A percentile compares a stretch with the other conserved stretches of the same genome.
phyloP scores from a whole-genome alignment of 352 stramenopile genomes.

The Phytophthora sp. region DNA sequence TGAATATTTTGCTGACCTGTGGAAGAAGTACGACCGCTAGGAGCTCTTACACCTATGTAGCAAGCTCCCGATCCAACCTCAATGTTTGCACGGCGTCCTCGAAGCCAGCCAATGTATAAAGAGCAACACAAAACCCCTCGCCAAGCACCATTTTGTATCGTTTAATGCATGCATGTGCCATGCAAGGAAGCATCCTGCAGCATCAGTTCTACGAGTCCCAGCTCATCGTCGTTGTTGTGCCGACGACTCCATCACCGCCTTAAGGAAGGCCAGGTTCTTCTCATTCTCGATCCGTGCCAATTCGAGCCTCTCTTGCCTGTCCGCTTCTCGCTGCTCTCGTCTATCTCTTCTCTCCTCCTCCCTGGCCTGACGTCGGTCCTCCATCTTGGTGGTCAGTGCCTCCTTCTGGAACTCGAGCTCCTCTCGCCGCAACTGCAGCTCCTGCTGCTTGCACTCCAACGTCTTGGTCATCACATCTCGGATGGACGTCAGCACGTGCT shows the following conservation, averaged over 20 bases:
- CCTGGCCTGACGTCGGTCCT: conserved; percentile 28
- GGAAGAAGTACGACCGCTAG: conserved; percentile 57
- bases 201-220: too few species aligned
- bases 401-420: conserved; percentile 38
- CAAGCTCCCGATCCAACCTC: not conserved
- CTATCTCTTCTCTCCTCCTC: conserved; percentile 29
- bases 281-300: conserved; percentile 39
- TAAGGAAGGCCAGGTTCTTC: conserved; percentile 42
- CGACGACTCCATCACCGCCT: conserved; percentile 40
- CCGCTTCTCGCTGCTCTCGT: conserved; percentile 34
- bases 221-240: conserved; percentile 28
- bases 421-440: conserved; percentile 32
- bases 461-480: conserved; percentile 21
- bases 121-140: not conserved
- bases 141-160: too few species aligned
- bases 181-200: too few species aligned
- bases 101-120: conserved; percentile 1
- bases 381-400: conserved; percentile 33
- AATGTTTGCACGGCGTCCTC: not conserved
- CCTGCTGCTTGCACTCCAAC: conserved; percentile 26
- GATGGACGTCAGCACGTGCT: conserved; percentile 27
- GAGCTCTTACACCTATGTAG: not conserved
- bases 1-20: conserved; percentile 72
- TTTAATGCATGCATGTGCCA: too few species aligned
- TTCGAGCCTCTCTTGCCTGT: conserved; percentile 37